Percentiles rank a stretch among this genome's conserved stretches.
phyloP scores from a whole-genome alignment of 129 eudicot genomes.

The Lactuca saligna region DNA sequence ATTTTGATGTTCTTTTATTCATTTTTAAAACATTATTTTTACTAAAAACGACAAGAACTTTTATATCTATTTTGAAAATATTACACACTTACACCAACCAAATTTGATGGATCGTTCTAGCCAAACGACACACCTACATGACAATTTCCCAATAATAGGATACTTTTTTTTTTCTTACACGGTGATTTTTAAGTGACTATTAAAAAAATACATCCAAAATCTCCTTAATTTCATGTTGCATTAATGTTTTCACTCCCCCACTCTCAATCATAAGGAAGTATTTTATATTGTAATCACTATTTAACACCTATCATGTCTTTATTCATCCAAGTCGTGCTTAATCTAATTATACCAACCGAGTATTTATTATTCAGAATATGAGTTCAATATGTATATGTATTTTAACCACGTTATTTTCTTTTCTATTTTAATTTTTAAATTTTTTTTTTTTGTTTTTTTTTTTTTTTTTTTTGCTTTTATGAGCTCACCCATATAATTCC shows the following conservation, averaged over 20 bases:
- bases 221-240: neutral
- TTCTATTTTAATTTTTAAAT: no score
- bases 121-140: no score
- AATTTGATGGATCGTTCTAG: no score
- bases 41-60: no score
- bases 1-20: no score
- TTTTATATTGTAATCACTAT: neutral
- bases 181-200: neutral
- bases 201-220: neutral
- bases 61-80: no score
- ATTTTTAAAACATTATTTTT: no score
- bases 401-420: neutral
- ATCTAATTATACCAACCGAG: neutral
- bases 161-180: no score
- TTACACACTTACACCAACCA: no score
- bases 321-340: neutral
- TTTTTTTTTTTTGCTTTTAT: slow-evolving; percentile 42
- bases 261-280: neutral
- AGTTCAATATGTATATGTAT: neutral
- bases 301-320: neutral
- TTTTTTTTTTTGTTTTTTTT: slow-evolving; percentile 38
- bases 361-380: neutral
- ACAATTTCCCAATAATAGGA: no score
- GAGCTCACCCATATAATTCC: slow-evolving; percentile 89
- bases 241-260: neutral